Base-by-base conservation (phyloP, 495 filamentous ascomycete species). In the Aspergillus wentii region DNA sequence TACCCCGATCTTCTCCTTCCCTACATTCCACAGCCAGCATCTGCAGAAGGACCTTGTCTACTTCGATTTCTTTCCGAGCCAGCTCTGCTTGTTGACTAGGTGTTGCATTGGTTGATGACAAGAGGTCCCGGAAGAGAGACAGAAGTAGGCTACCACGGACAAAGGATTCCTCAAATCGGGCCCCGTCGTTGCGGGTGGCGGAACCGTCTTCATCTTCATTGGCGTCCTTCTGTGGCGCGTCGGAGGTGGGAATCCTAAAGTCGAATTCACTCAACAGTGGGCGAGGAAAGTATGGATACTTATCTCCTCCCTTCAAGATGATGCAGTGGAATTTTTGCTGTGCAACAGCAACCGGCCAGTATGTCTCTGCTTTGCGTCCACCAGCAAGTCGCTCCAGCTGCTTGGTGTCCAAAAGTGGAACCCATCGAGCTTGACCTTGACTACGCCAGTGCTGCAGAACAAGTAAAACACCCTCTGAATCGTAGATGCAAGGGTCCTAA, bases 241-340 rank as follows among this genome's bases (percentile, higher is more conserved):
- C 77, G 5, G 80, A 78, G 27, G 95, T 65, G 1, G 92, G 92
- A 16, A 97, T 76, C 30, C 80, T 74, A 66, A 98, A 94, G 27
- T 91, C 88, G 52, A 97, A 97, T 61, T 98, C 92, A 42, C 79
- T 86, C 25, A 98, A 83, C 28, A 96, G 65, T 0, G 92, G 89
- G 4, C 88, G 82, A 1, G 92, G 92, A 67, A 96, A 97, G 69
- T 95, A 95, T 3, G 92, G 92, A 56, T 96, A 79, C 53, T 83
- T 74, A 51, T 98, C 94, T 9, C 82, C 85, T 38, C 92, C 92
- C 63, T 98, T 97, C 48, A 98, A 82, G 48, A 98, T 97, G 61
- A 97, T 95, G 63, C 94, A 97, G 67, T 97, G 90, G 61, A 98
- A 98, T 52, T 86, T 94, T 46, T 82, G 74, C 46, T 90, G 79